These are phyloP conservation scores for Panaeolus cyanescens DNA, from an alignment of 768 basidiomycete genomes.

Conservation along the genomic window DNA sequence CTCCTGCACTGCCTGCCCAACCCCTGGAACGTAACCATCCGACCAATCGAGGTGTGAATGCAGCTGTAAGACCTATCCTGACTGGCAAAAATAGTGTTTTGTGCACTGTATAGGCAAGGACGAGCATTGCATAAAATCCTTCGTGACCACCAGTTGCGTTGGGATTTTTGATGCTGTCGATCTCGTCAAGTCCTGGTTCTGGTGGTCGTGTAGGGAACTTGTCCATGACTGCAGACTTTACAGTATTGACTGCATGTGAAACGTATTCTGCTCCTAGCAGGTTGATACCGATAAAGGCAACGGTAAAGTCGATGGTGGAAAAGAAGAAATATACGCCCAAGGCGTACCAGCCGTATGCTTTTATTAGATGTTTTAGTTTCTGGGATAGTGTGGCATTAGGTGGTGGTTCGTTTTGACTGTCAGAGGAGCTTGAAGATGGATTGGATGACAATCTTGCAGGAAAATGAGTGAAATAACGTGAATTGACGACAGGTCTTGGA, in stretches of 20 bases:
- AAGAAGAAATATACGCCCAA: conserved; percentile 85
- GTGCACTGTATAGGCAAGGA: conserved; percentile 93
- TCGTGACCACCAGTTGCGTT: conserved; percentile 50
- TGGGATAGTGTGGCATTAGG: conserved; percentile 62
- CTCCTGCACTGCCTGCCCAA: conserved; percentile 79
- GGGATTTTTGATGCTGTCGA: conserved; percentile 42
- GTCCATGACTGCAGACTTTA: conserved; percentile 48
- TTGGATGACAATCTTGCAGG: conserved; percentile 48
- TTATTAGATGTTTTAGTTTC: conserved; percentile 80
- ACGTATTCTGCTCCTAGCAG: conserved; percentile 92
- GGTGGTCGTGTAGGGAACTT: conserved; percentile 54
- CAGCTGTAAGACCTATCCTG: conserved; percentile 86
- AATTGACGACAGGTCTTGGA: conserved; percentile 22
- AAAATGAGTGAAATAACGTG: conserved; percentile 53
- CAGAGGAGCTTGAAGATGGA: conserved; percentile 31
- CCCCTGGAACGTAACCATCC: conserved; percentile 79
- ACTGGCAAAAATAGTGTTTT: conserved; percentile 92
- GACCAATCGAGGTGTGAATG: conserved; percentile 84
- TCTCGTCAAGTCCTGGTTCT: conserved; percentile 70
- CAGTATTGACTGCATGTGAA: conserved; percentile 58
- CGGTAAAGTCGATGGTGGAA: conserved; percentile 75
- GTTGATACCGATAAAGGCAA: conserved; percentile 84
- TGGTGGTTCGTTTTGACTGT: conserved; percentile 36
- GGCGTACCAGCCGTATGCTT: conserved; percentile 95
- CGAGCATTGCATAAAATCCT: conserved; percentile 88